Evolutionary conservation across 805 yeast genomes (phyloP), one percentile per base, ranked within the genome.

Genomic region (Kuraishia capsulata): DNA sequence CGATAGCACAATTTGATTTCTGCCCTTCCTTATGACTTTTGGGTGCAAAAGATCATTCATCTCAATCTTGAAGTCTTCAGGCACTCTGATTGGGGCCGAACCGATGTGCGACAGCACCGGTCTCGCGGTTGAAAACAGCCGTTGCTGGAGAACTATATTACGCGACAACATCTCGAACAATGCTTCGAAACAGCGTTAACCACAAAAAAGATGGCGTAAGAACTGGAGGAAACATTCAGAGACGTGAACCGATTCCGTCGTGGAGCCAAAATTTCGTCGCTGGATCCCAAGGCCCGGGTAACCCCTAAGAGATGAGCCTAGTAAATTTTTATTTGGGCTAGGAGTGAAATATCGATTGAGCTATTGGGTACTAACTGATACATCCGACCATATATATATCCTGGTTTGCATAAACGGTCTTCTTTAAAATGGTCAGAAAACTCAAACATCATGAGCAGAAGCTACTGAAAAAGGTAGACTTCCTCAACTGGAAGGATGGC

Each of bases 401-500:
- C n/a, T n/a, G n/a, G n/a, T n/a, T n/a, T n/a, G n/a, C n/a, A n/a
- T n/a, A n/a, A n/a, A n/a, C n/a, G n/a, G n/a, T n/a, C n/a, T n/a
- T n/a, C n/a, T n/a, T n/a, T n/a, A 23, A 11, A 31, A 83, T 84
- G 95, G 95, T 83, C 36, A 73, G 98, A 60, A 71, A 84, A 50
- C 73, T 92, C 43, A 92, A 92, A 60, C 87, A 84, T 65, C 98
- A 92, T 62, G 98, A 92, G 73, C 82, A 85, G 70, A 89, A 88
- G 63, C 76, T 92, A 52, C 74, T 92, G 52, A 88, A 84, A 67
- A 92, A 92, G 61, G 97, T 92, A 38, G 97, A 92, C 56, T 87
- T 92, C 65, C 83, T 87, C 37, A 94, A 92, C 59, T 92, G 97
- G 97, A 92, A 92, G 59, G 95, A 87, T 52, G 87, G 90, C 23